phyloP scores from a whole-genome alignment of 2,329 filamentous ascomycete species.

The Niveomyces coronatus region DNA sequence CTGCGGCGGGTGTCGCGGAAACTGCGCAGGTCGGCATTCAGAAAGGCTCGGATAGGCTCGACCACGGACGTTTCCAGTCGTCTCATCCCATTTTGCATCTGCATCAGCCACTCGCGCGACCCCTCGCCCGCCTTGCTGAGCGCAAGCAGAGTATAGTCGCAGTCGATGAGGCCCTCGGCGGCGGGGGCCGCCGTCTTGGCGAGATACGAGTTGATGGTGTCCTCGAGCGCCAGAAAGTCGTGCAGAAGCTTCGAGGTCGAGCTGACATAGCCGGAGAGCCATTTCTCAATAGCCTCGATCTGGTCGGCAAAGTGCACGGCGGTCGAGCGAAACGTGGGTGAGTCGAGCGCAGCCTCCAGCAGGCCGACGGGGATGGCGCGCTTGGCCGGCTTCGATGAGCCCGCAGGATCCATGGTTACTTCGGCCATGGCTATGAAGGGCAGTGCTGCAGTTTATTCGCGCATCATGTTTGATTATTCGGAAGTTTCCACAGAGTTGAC shows the following conservation, averaged over 20 bases:
- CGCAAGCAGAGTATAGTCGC: slow-evolving; percentile 86
- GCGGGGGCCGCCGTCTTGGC: slow-evolving; percentile 64
- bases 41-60: slow-evolving; percentile 72
- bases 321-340: slow-evolving; percentile 85
- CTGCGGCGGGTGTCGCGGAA: slow-evolving; percentile 77
- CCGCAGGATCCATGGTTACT: slow-evolving; percentile 14
- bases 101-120: slow-evolving; percentile 77
- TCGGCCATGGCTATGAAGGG: slow-evolving; percentile 13
- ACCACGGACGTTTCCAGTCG: slow-evolving; percentile 66
- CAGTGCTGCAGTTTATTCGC: not conserved
- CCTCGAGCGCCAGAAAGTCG: slow-evolving; percentile 65
- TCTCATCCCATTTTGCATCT: slow-evolving; percentile 62
- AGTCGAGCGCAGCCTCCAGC: slow-evolving; percentile 93
- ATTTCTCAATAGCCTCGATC: slow-evolving; percentile 81
- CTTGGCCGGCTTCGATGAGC: slow-evolving; percentile 14
- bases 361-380: slow-evolving; percentile 64
- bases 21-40: slow-evolving; percentile 65
- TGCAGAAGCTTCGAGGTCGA: slow-evolving; percentile 45
- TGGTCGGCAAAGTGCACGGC: slow-evolving; percentile 83
- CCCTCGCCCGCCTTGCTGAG: slow-evolving; percentile 79
- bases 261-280: slow-evolving; percentile 59
- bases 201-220: slow-evolving; percentile 67
- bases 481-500: not conserved
- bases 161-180: slow-evolving; percentile 79
- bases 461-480: not conserved